Conservation (phyloP, 78 protist genomes). For the Creolimax fragrantissima region DNA sequence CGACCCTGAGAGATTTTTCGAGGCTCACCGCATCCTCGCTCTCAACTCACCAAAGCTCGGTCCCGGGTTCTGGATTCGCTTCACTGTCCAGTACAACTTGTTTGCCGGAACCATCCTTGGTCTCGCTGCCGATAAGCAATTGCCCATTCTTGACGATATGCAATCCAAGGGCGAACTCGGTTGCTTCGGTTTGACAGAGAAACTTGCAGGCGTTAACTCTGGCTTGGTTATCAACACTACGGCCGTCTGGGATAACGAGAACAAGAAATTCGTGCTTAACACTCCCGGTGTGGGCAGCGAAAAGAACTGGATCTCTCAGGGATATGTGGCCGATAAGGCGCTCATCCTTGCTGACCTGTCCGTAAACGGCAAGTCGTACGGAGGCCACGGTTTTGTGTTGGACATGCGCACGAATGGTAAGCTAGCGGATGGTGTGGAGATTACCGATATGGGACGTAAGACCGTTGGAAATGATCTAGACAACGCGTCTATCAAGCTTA, state of each 20-base stretch:
- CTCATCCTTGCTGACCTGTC: not conserved
- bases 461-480: slow-evolving; percentile 14
- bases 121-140: not conserved
- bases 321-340: slow-evolving; percentile 13
- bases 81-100: slow-evolving; percentile 20
- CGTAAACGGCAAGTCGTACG: not conserved
- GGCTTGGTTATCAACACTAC: slow-evolving; percentile 4
- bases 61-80: slow-evolving; percentile 19
- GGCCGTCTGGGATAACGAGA: not conserved
- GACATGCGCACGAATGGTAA: not conserved
- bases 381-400: slow-evolving; percentile 9
- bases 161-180: not conserved
- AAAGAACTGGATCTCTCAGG: slow-evolving; percentile 17
- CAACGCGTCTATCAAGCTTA: not conserved
- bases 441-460: slow-evolving; percentile 7
- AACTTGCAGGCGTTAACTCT: not conserved
- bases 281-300: not conserved
- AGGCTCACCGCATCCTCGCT: slow-evolving; percentile 20
- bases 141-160: not conserved
- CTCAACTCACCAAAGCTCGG: not conserved
- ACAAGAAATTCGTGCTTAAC: not conserved
- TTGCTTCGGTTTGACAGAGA: slow-evolving; percentile 5
- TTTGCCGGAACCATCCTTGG: slow-evolving; percentile 24
- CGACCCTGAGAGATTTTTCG: slow-evolving; percentile 12
- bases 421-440: not conserved